Percentiles rank a stretch among this genome's conserved stretches.
phyloP scores from a whole-genome alignment of 805 yeast genomes.

The Nakazawaea pomicola region DNA sequence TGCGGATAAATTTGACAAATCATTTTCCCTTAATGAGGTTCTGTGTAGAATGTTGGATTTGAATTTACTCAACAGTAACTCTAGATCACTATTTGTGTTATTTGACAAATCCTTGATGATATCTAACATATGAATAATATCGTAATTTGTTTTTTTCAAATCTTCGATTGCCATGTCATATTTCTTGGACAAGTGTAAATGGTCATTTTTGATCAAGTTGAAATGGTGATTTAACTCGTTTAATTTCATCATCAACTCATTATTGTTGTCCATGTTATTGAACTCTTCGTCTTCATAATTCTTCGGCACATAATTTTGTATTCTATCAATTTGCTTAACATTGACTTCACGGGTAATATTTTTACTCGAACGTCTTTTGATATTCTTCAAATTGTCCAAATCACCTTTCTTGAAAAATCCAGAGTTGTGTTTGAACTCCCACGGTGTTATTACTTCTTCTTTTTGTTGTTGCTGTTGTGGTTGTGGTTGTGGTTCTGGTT shows the following conservation, averaged over 20 bases:
- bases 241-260: slow-evolving; percentile 14
- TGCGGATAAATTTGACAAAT: slow-evolving; percentile 3
- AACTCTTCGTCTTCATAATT: slow-evolving; percentile 7
- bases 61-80: slow-evolving; percentile 21
- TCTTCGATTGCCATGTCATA: slow-evolving; percentile 46
- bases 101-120: slow-evolving; percentile 21
- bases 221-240: slow-evolving; percentile 35
- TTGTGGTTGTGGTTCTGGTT: slow-evolving; percentile 7
- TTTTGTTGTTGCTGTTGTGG: slow-evolving; percentile 13
- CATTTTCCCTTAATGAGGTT: slow-evolving; percentile 22
- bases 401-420: slow-evolving; percentile 81
- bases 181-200: slow-evolving; percentile 35
- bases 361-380: slow-evolving; percentile 63
- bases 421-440: slow-evolving; percentile 90
- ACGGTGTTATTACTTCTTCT: slow-evolving; percentile 23
- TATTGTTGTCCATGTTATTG: background rate
- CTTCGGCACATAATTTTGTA: slow-evolving; percentile 12
- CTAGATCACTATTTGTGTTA: slow-evolving; percentile 17
- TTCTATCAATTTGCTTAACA: slow-evolving; percentile 2
- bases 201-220: slow-evolving; percentile 35
- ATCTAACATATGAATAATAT: slow-evolving; percentile 48
- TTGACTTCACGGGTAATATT: slow-evolving; percentile 16
- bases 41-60: slow-evolving; percentile 24
- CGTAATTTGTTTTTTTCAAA: slow-evolving; percentile 43
- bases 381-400: slow-evolving; percentile 61